Evolutionary conservation across 2,329 filamentous ascomycete species (phyloP).

Genomic region (Fusarium tanahbumbuense): DNA sequence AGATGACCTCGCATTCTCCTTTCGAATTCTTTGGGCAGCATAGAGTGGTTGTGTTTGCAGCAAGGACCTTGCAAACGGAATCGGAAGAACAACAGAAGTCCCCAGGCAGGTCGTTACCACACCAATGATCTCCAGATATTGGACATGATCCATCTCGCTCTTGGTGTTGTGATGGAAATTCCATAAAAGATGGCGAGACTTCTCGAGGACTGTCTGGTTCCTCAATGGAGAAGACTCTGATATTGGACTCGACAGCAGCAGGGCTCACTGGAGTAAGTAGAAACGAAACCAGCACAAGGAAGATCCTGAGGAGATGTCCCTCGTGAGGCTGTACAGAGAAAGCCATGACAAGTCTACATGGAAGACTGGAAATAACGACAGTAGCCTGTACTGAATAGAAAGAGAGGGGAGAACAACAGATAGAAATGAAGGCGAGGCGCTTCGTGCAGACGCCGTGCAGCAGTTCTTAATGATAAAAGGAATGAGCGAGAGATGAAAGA

Average conservation of each 20-base stretch:
- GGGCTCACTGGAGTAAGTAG: slow-evolving; percentile 30
- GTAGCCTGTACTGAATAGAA: slow-evolving; percentile 14
- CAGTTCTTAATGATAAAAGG: slow-evolving; percentile 42
- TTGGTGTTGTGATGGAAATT: slow-evolving; percentile 22
- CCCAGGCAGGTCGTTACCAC: slow-evolving; percentile 34
- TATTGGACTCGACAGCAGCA: slow-evolving; percentile 29
- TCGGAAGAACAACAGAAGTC: slow-evolving; percentile 41
- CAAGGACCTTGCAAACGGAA: slow-evolving; percentile 40
- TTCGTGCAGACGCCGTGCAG: slow-evolving; percentile 37
- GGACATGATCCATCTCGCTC: slow-evolving; percentile 38
- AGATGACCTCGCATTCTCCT: slow-evolving; percentile 33
- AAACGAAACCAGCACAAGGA: slow-evolving; percentile 40
- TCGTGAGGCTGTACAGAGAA: slow-evolving; percentile 32
- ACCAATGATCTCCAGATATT: slow-evolving; percentile 31
- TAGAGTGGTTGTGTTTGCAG: slow-evolving; percentile 44
- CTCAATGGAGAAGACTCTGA: slow-evolving; percentile 27
- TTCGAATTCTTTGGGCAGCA: slow-evolving; percentile 41
- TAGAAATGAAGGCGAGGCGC: slow-evolving; percentile 28
- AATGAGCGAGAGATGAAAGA: slow-evolving; percentile 17
- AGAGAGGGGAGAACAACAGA: slow-evolving; percentile 14
- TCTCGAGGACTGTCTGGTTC: slow-evolving; percentile 22
- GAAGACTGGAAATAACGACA: slow-evolving; percentile 11
- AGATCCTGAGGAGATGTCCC: slow-evolving; percentile 31
- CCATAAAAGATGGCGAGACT: slow-evolving; percentile 2
- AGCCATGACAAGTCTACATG: slow-evolving; percentile 43